Conservation (phyloP, 768 basidiomycete genomes). For the Lentinus brumalis region DNA sequence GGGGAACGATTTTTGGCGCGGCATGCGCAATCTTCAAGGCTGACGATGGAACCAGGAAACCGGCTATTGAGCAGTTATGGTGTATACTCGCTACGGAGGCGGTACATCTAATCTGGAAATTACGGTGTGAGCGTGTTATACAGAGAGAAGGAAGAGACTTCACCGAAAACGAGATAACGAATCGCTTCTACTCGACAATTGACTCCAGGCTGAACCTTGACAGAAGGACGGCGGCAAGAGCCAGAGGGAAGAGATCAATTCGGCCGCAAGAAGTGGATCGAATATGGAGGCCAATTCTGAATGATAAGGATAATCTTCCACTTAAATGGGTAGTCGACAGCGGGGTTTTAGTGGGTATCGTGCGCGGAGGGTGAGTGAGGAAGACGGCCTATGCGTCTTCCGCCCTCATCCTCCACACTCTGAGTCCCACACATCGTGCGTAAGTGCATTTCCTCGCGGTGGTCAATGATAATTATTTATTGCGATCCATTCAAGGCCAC, state of each 20-base stretch:
- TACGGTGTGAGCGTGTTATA: constrained; percentile 4
- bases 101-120: constrained; percentile 8
- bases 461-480: background rate
- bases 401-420: background rate
- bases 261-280: too few species aligned
- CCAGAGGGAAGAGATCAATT: too few species aligned
- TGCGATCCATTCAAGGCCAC: background rate
- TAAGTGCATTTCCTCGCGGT: constrained; percentile 13
- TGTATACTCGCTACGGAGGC: background rate
- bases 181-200: too few species aligned
- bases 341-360: constrained; percentile 11
- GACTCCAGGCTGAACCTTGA: too few species aligned
- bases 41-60: background rate
- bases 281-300: background rate
- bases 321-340: background rate
- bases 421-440: constrained; percentile 13
- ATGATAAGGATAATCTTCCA: background rate
- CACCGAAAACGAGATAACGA: background rate
- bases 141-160: background rate
- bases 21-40: background rate
- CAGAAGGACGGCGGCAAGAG: too few species aligned
- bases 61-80: background rate
- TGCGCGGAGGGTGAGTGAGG: background rate
- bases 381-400: background rate
- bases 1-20: background rate